Base-by-base conservation (phyloP, 306 rosid genomes). In the Datisca glomerata region DNA sequence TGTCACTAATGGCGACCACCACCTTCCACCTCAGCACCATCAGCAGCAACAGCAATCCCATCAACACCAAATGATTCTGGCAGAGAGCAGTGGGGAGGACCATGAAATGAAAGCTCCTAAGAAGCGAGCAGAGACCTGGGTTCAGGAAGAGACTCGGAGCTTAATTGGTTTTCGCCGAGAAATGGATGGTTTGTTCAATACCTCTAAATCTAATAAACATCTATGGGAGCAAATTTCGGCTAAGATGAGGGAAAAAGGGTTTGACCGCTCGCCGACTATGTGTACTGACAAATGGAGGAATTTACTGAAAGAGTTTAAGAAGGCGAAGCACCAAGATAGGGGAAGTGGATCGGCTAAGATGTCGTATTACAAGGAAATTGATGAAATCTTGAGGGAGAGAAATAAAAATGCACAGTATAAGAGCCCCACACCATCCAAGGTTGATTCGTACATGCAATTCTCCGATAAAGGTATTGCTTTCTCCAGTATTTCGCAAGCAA, bases 231-330 rank as follows among this genome's bases (percentile, higher is more conserved):
- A 84, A 64, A 89, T 89, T 24, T 89, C 98, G 0, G 41, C 85
- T 0, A 89, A 78, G 59, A 84, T 89, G 98, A 75, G 81, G 20
- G 94, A 68, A 3, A 80, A 78, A 49, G 98, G 98, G 16, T 89
- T 89, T 47, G 96, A 84, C 63, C 73, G 98, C 8, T 84, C 91
- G 0, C 96, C 98, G 0, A 89, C 91, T 8, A 89, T 89, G 98
- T 89, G 98, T 53, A 89, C 98, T 1, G 98, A 89, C 31, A 89
- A 89, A 56, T 89, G 98, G 98, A 78, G 98, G 59, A 89, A 89
- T 52, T 59, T 89, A 28, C 64, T 84, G 13, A 89, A 89, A 68
- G 98, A 89, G 74, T 84, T 84, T 41, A 89, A 89, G 84, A 89
- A 89, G 63, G 93, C 96, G 0, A 76, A 76, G 73, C 94, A 84